Evolutionary conservation across 2,329 filamentous ascomycete species (phyloP).

Genomic region (Gyromitra esculenta): DNA sequence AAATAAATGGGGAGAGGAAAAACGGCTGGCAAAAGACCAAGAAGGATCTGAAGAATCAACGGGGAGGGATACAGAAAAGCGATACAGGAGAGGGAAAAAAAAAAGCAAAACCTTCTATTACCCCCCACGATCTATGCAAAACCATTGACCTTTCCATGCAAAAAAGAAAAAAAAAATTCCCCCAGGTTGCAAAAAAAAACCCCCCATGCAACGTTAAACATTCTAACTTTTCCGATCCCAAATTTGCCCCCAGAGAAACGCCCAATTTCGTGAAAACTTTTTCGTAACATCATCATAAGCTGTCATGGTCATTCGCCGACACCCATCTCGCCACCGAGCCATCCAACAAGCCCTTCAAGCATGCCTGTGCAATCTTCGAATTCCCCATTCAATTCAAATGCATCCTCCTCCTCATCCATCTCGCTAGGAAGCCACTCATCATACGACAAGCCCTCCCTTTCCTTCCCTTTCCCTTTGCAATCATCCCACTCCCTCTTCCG

Average conservation of each 20-base stretch:
- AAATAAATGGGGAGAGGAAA: not conserved
- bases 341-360: not conserved
- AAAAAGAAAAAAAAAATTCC: not conserved
- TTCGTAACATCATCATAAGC: constrained; percentile 9
- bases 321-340: not conserved
- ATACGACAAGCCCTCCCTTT: not conserved
- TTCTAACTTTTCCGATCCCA: constrained; percentile 15
- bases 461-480: constrained; percentile 13
- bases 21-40: not conserved
- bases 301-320: constrained; percentile 1
- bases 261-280: constrained; percentile 5
- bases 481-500: constrained; percentile 33
- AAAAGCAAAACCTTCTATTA: constrained; percentile 29
- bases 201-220: constrained; percentile 13
- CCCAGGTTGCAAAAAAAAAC: not conserved
- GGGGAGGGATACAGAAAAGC: constrained; percentile 11
- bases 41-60: constrained; percentile 12
- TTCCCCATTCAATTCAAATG: constrained; percentile 15
- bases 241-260: constrained; percentile 24
- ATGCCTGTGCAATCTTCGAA: constrained; percentile 9
- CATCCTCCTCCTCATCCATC: constrained; percentile 8
- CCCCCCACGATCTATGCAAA: constrained; percentile 30
- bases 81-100: not conserved
- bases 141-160: constrained; percentile 14
- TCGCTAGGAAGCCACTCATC: constrained; percentile 1